Base-by-base conservation (phyloP, 1,139 yeast genomes). In the Nematodospora anomalae region DNA sequence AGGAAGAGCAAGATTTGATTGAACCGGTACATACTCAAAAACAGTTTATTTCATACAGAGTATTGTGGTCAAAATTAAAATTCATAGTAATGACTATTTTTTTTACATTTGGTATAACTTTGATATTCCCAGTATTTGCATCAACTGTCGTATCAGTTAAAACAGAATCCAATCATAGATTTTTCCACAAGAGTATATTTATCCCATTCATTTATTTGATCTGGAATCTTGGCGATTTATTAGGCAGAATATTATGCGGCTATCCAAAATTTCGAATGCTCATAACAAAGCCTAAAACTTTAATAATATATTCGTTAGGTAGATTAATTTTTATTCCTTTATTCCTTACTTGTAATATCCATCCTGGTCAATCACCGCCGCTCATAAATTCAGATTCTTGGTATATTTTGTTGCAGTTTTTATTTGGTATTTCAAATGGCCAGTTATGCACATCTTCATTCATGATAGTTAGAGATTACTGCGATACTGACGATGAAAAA, bases 121-220 rank as follows among this genome's bases (percentile, higher is more conserved):
- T 92, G 39, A 68, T 80, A 6, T 92, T 88, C 66, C 97, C 97
- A 0, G 94, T 92, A 1, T 89, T 89, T 71, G 96, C 97, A 4
- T 77, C 90, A 8, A 71, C 70, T 15, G 78, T 82, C 6, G 75
- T 74, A 33, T 79, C 87, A 2, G 76, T 73, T 2, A 66, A 69
- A 44, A 43, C 44, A 4, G 55, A 52, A 8, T 63, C 70, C 9
- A 20, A 46, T 16, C 34, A 58, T 46, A 37, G 52, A 43, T 54
- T 73, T 48, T 52, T 76, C 59, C 62, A 67, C 37, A 71, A 71
- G 40, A 66, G 64, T 37, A 65, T 81, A 6, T 92, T 70, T 54
- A 75, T 87, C 14, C 97, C 97, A 1, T 60, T 88, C 37, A 80
- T 86, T 1, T 88, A 83, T 54, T 66, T 92, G 24, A 57, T 52